Conservation (phyloP, 169 alveolate genomes). For the Plasmodium cynomolgi region DNA sequence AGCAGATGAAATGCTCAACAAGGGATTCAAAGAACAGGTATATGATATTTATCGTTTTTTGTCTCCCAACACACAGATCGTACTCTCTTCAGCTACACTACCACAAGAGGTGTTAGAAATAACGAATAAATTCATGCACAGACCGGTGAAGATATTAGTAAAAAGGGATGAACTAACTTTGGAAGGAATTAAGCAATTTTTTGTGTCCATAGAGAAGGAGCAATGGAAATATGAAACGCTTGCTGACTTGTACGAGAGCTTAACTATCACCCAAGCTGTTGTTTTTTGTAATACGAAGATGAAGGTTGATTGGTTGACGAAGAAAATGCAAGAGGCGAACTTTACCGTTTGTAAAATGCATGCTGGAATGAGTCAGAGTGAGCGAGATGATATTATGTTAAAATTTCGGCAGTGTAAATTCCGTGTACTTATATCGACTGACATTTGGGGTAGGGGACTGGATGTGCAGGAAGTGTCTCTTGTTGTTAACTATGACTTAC, state of each 20-base stretch:
- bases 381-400: conserved; percentile 97
- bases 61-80: conserved; percentile 90
- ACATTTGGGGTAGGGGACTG: conserved; percentile 98
- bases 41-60: conserved; percentile 87
- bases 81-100: conserved; percentile 98
- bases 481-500: conserved; percentile 99
- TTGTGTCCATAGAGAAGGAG: conserved; percentile 97
- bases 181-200: conserved; percentile 99
- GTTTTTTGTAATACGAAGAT: conserved; percentile 98
- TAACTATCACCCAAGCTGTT: conserved; percentile 98
- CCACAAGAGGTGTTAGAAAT: conserved; percentile 96
- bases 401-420: conserved; percentile 98
- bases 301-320: conserved; percentile 95
- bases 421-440: conserved; percentile 99
- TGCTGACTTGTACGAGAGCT: conserved; percentile 95
- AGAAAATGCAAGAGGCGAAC: conserved; percentile 95
- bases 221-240: conserved; percentile 97
- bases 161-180: conserved; percentile 98
- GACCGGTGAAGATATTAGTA: conserved; percentile 96
- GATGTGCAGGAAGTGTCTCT: conserved; percentile 98
- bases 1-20: conserved; percentile 99
- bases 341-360: conserved; percentile 98
- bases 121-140: conserved; percentile 96
- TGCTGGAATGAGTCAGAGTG: conserved; percentile 98
- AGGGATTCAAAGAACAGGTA: conserved; percentile 97